These are phyloP conservation scores for Pleurotus giganteus DNA, from an alignment of 768 basidiomycete genomes.

Conservation along the genomic window DNA sequence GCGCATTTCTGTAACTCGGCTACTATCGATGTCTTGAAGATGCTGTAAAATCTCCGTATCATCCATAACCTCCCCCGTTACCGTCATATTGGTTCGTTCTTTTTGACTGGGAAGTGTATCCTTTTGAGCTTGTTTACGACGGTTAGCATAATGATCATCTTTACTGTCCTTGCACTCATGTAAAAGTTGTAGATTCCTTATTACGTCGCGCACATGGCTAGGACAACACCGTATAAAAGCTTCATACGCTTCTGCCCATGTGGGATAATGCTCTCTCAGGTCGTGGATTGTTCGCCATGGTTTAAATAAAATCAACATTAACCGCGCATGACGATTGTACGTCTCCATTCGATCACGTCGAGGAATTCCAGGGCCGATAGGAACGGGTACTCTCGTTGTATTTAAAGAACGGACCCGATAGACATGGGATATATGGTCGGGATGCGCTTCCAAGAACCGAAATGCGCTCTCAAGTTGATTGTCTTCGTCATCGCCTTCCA, in stretches of 20 bases:
- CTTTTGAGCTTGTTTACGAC: slow-evolving; percentile 10
- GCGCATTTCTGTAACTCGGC: neutral
- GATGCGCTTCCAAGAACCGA: neutral
- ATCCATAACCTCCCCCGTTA: slow-evolving; percentile 8
- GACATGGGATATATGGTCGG: neutral
- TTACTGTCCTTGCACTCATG: slow-evolving; percentile 38
- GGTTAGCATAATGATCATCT: slow-evolving; percentile 26
- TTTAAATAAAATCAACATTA: slow-evolving; percentile 43
- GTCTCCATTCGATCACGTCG: slow-evolving; percentile 20
- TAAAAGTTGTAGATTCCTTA: slow-evolving; percentile 40
- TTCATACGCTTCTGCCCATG: slow-evolving; percentile 30
- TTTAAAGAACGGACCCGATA: neutral
- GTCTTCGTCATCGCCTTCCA: no score
- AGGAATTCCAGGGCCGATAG: slow-evolving; percentile 32
- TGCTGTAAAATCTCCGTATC: slow-evolving; percentile 17
- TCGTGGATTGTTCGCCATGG: slow-evolving; percentile 32
- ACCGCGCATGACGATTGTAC: slow-evolving; percentile 22
- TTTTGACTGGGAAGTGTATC: neutral
- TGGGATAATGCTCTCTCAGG: slow-evolving; percentile 14
- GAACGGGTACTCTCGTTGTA: slow-evolving; percentile 29
- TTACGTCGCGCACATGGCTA: slow-evolving; percentile 11
- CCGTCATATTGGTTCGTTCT: slow-evolving; percentile 4
- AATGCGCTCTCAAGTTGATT: no score
- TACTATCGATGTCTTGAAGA: slow-evolving; percentile 11
- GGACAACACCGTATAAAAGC: slow-evolving; percentile 11